Evolutionary conservation across 257 asterid species (phyloP), one percentile per base, ranked within the genome.

Genomic region (Perilla frutescens): DNA sequence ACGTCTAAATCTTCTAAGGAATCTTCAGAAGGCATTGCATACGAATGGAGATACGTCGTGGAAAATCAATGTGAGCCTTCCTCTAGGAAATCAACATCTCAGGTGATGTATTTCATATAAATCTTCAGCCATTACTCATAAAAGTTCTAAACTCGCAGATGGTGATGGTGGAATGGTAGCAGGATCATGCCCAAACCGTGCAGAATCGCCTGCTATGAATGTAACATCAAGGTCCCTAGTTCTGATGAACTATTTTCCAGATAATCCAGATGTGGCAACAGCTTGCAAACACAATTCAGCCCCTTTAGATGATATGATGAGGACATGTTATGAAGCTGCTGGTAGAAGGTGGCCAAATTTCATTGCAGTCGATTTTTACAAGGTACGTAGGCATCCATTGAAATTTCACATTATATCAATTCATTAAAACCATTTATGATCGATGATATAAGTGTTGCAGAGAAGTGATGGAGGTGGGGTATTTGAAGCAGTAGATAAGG

Each of bases 381-480:
- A 75, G 98, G 99, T 92, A 86, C 31, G 8, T 66, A 29, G 6
- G 34, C 32, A 6, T 44, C n/a, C 26, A 20, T 20, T 3, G 6
- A 29, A 43, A 20, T 14, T 41, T 14, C 53, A 10, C 55, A 47
- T 37, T 11, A 26, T n/a, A 14, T 15, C 4, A 14, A 64, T 68
- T 20, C 66, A 62, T 4, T 7, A 8, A 7, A 70, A 55, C 50
- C 59, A 66, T 61, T 50, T 47, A 13, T 37, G 44, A 48, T 26
- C 32, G n/a, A 8, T 41, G 2, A 37, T 7, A 49, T 62, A 68
- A 37, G 60, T 60, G 60, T 70, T 76, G 80, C 86, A 92, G 99
- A 95, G 98, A 87, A 95, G 99, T 72, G 93, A 92, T 75, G 99
- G 97, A 68, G 98, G 97, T 53, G 99, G 99, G 78, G 95, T 96